phyloP scores from a whole-genome alignment of 768 basidiomycete species.

The Scleroderma bovista region DNA sequence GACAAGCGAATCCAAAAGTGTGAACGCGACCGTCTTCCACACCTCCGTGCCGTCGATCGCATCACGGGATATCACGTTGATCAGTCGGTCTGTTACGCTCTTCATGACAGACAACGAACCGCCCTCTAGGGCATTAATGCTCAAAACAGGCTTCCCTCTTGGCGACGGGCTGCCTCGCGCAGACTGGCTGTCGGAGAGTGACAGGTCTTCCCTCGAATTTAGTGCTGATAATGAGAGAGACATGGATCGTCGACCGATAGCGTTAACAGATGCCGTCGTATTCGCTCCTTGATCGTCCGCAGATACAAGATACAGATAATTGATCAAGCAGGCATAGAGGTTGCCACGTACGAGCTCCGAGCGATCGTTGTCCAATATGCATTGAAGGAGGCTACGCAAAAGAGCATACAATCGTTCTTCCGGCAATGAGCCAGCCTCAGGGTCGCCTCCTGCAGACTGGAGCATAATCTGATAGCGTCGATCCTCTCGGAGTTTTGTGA shows the following conservation, averaged over 20 bases:
- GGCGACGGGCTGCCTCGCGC: slow-evolving; percentile 15
- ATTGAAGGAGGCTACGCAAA: slow-evolving; percentile 68
- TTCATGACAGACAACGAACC: slow-evolving; percentile 67
- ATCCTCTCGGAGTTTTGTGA: slow-evolving; percentile 87
- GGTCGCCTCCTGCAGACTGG: slow-evolving; percentile 58
- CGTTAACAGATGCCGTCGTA: slow-evolving; percentile 12
- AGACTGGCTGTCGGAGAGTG: slow-evolving; percentile 35
- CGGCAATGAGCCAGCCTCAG: slow-evolving; percentile 64
- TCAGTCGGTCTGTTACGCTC: slow-evolving; percentile 62
- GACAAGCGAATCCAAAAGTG: slow-evolving; percentile 78
- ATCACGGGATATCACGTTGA: slow-evolving; percentile 75
- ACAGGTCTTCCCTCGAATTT: slow-evolving; percentile 36
- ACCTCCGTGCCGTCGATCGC: slow-evolving; percentile 94
- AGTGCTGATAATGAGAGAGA: slow-evolving; percentile 31
- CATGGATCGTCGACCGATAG: slow-evolving; percentile 21
- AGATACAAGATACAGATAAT: slow-evolving; percentile 72
- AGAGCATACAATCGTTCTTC: slow-evolving; percentile 74
- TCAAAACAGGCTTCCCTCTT: neutral
- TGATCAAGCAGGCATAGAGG: slow-evolving; percentile 86
- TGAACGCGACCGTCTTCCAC: slow-evolving; percentile 95
- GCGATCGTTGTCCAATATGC: slow-evolving; percentile 68
- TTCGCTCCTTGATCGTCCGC: slow-evolving; percentile 13
- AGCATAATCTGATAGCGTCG: slow-evolving; percentile 63
- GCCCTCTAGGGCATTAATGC: slow-evolving; percentile 43
- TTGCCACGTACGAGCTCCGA: slow-evolving; percentile 89